Conservation (phyloP, 2,329 filamentous ascomycete genomes). For the Phaeophleospora eucalypticola region DNA sequence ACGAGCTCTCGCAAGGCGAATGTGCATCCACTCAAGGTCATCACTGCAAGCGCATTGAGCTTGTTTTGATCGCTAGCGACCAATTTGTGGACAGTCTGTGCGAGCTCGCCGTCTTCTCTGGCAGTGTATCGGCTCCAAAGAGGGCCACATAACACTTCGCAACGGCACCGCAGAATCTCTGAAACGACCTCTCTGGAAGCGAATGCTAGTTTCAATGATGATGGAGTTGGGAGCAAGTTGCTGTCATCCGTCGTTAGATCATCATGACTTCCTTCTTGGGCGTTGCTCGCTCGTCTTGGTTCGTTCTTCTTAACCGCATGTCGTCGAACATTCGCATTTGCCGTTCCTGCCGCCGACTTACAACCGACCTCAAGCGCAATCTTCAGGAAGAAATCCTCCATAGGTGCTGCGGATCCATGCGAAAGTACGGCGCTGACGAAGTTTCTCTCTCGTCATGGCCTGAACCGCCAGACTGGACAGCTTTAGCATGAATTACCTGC, state of each 20-base stretch:
- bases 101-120: conserved; percentile 1
- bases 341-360: neutral
- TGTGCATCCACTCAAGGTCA: conserved; percentile 7
- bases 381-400: neutral
- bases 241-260: neutral
- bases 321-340: neutral
- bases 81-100: neutral
- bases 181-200: neutral
- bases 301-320: neutral
- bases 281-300: neutral
- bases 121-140: neutral
- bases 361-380: neutral
- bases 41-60: conserved; percentile 6
- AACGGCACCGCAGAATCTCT: neutral
- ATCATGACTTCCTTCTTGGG: neutral
- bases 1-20: conserved; percentile 7
- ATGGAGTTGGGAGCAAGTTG: neutral
- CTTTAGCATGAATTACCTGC: neutral
- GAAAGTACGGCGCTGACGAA: neutral
- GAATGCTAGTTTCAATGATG: neutral
- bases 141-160: neutral
- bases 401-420: neutral
- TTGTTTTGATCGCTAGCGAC: conserved; percentile 4
- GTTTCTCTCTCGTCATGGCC: neutral
- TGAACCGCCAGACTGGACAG: neutral